Evolutionary conservation across 2,329 filamentous ascomycete species (phyloP).

Genomic region (Talaromyces atroroseus): DNA sequence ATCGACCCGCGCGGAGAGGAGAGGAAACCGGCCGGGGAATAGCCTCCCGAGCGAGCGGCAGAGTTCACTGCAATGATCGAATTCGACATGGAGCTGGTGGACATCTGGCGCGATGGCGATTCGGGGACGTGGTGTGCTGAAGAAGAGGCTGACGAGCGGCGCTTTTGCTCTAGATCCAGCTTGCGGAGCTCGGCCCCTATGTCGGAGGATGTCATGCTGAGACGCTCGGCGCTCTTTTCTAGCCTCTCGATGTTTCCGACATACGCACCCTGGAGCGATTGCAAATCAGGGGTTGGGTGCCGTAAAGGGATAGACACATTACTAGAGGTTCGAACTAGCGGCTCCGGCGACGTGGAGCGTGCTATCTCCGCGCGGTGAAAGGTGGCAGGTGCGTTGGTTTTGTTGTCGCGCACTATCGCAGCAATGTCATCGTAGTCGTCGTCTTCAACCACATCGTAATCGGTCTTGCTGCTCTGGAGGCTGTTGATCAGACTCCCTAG

Average conservation of each 20-base stretch:
- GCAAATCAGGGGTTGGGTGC: constrained; percentile 46
- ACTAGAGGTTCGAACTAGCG: constrained; percentile 34
- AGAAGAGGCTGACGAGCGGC: constrained; percentile 31
- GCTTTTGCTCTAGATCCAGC: constrained; percentile 42
- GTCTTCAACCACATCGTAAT: constrained; percentile 43
- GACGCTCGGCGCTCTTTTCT: constrained; percentile 44
- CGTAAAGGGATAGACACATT: constrained; percentile 40
- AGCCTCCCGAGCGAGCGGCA: constrained; percentile 35
- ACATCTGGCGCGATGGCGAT: constrained; percentile 24
- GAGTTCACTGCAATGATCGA: constrained; percentile 34
- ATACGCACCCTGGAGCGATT: constrained; percentile 47
- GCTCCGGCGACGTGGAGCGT: constrained; percentile 23
- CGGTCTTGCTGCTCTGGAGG: background rate
- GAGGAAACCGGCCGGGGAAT: constrained; percentile 34
- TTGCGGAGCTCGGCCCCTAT: constrained; percentile 42
- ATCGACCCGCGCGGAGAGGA: constrained; percentile 40
- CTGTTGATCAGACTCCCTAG: constrained; percentile 6
- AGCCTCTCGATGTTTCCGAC: constrained; percentile 46
- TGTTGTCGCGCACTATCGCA: background rate
- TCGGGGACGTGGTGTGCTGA: constrained; percentile 14
- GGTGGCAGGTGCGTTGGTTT: too few species aligned
- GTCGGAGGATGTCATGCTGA: constrained; percentile 43
- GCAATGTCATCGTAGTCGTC: constrained; percentile 38
- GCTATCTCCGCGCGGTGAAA: background rate
- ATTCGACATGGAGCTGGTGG: constrained; percentile 37